Evolutionary conservation across 192 early-diverging fungal genomes (phyloP), one percentile per base, ranked within the genome.

Genomic region (Coemansia pectinata): DNA sequence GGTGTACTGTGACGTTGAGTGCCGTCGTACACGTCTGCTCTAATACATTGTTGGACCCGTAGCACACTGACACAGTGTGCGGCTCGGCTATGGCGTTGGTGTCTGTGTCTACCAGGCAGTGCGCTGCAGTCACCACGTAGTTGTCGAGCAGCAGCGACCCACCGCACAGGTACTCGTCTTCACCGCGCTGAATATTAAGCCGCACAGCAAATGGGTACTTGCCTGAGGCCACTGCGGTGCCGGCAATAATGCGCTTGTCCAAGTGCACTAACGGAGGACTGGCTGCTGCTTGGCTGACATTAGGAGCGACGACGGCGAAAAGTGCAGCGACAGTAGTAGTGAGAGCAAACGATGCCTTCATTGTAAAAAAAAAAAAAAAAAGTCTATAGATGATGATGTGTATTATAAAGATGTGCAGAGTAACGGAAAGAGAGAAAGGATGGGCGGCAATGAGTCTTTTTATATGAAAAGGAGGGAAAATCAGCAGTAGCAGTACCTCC

Each of bases 51-150:
- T 66, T 68, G 17, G 73, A 57, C 12, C 81, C 81, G 40, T 84
- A 84, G 65, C 74, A 76, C n/a, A 84, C 71, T 5, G 58, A 53
- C 2, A 84, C 69, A n/a, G 66, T 45, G 15, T 47, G n/a, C 1
- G 73, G 44, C 40, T 59, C 39, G 47, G 63, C 70, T 2, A 62
- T 47, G 1, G 36, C 33, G 66, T 70, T 73, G 25, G 65, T 65
- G 41, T 75, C 61, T 8, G 63, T 31, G 55, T 78, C 69, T 0
- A 76, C 67, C 62, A 79, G 41, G 52, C 81, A 84, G 65, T 84
- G 81, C 12, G 70, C 81, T 1, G 81, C 81, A 0, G 81, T 84
- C 2, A 79, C 81, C 1, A 84, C 73, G 15, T 66, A 62, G 70
- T 63, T 55, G 57, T 60, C 48, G 45, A 39, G 66, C 4, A 84